phyloP scores from a whole-genome alignment of 768 basidiomycete species.

The Ramaria rubella region DNA sequence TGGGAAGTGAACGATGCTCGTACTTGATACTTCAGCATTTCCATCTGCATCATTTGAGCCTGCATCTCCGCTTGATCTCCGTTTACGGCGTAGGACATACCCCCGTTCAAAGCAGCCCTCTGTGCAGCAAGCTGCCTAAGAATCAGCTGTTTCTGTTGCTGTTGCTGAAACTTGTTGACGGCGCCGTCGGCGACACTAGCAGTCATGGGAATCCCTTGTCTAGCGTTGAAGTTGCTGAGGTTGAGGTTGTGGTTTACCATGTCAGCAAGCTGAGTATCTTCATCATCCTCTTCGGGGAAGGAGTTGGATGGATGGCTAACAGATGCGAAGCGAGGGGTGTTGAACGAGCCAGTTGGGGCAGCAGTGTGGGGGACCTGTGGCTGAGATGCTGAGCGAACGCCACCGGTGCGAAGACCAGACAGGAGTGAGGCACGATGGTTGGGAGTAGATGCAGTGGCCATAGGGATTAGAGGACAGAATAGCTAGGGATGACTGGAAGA shows the following conservation, averaged over 20 bases:
- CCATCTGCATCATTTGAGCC: conserved; percentile 70
- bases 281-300: conserved; percentile 46
- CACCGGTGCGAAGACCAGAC: conserved; percentile 83
- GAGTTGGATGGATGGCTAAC: conserved; percentile 36
- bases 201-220: conserved; percentile 54
- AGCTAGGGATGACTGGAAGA: conserved; percentile 16
- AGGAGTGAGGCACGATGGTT: conserved; percentile 77
- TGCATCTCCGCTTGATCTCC: conserved; percentile 36
- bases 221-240: conserved; percentile 29
- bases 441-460: conserved; percentile 38
- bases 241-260: conserved; percentile 48
- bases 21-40: conserved; percentile 77
- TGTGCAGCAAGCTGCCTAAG: conserved; percentile 12
- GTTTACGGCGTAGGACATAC: conserved; percentile 45
- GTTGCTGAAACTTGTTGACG: conserved; percentile 65
- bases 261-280: conserved; percentile 50
- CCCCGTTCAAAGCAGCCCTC: conserved; percentile 13
- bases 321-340: conserved; percentile 49
- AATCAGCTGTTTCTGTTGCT: conserved; percentile 38
- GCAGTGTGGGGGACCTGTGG: conserved; percentile 57
- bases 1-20: conserved; percentile 13
- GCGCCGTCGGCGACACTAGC: conserved; percentile 59
- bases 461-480: conserved; percentile 20
- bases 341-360: conserved; percentile 52
- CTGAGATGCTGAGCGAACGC: conserved; percentile 69